Conservation (phyloP, 1,284 basidiomycete species). For the Irpex rosettiformis region DNA sequence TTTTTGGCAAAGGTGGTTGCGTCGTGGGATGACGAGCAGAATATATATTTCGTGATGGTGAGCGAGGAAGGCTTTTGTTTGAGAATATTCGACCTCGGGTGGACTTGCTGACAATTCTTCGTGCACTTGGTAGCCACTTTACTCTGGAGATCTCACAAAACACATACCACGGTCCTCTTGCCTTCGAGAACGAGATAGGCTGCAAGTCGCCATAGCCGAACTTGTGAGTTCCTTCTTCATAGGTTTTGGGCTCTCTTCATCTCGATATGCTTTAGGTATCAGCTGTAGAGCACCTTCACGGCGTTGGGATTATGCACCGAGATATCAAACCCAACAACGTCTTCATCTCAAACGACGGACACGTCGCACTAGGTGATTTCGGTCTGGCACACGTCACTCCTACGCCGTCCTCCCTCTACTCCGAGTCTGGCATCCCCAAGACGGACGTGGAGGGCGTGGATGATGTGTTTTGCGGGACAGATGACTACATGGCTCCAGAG, state of each 20-base stretch:
- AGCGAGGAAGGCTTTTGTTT: neutral
- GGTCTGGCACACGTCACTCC: slow-evolving; percentile 2
- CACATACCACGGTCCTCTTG: neutral
- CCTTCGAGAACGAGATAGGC: neutral
- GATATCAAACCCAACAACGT: slow-evolving; percentile 22
- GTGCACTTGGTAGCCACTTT: neutral
- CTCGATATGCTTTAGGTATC: too few relatives aligned
- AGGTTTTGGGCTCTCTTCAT: too few relatives aligned
- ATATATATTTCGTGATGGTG: slow-evolving; percentile 18
- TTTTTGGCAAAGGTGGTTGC: neutral
- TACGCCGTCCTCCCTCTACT: neutral
- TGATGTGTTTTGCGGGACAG: neutral
- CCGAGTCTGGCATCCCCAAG: neutral
- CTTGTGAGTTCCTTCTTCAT: slow-evolving; percentile 1
- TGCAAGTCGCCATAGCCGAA: neutral
- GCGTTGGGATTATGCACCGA: slow-evolving; percentile 37
- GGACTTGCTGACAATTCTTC: too few relatives aligned
- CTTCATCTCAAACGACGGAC: slow-evolving; percentile 14
- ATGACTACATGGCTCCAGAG: slow-evolving; percentile 13
- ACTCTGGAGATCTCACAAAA: neutral
- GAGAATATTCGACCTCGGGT: too few relatives aligned
- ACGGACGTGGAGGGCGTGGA: neutral
- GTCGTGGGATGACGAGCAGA: slow-evolving; percentile 7
- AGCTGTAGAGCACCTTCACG: slow-evolving; percentile 59
- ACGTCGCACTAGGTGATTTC: slow-evolving; percentile 15